Evolutionary conservation across 164 flowering plant species (phyloP), one percentile per base, ranked within the genome.

Genomic region (Vitis cinerea): DNA sequence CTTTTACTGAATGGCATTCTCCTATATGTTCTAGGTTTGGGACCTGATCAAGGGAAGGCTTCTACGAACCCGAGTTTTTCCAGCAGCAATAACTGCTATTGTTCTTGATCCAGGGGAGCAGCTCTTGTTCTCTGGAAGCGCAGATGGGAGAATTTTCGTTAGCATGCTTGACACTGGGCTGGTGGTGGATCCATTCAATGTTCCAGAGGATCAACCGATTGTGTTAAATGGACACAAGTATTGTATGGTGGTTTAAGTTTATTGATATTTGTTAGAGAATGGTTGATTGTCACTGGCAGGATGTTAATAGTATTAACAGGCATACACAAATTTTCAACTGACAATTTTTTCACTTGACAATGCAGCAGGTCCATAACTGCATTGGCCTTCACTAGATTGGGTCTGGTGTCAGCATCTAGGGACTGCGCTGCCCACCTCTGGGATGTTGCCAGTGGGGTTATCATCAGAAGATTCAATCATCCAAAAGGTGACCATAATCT

Each of bases 201-300:
- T 71, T 73, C 50, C 73, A 27, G 80, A 66, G 55, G 77, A 79
- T 63, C 82, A 74, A 15, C 44, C 59, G 30, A 59, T 61, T 60
- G 81, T 72, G 63, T 78, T 84, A 47, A 75, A 75, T 44, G 87
- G 84, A 80, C 91, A 87, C 88, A 85, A 78, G 89, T 87, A 85
- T 76, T 75, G 75, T 79, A 77, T 77, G 81, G 66, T 65, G 66
- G 66, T 70, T 68, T 47, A 67, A 56, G 55, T 61, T 74, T 63
- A 72, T 71, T 69, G 51, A 65, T 49, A 31, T 69, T 29, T 13
- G 23, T 29, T 69, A 65, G 48, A 64, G 57, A 64, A 7, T 61
- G 2, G 7, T 37, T 37, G 4, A 37, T 37, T 37, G 44, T 37
- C 44, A 37, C 44, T 3, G 6, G 7, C 44, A 37, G 44, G 44